Evolutionary conservation across 495 filamentous ascomycete genomes (phyloP).

Genomic region (Pyrenula massariospora): DNA sequence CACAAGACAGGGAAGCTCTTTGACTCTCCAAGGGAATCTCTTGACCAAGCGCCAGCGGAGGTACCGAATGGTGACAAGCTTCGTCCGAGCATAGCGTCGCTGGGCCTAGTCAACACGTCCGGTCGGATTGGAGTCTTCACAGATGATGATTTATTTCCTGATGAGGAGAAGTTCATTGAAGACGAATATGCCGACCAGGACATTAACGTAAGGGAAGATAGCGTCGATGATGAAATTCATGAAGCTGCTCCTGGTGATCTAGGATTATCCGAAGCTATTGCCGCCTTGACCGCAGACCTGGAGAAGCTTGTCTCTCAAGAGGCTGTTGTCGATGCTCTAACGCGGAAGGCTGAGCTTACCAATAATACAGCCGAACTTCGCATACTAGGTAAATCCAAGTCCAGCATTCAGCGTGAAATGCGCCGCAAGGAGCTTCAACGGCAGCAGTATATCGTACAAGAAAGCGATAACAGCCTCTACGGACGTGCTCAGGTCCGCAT

Average conservation of each 20-base stretch:
- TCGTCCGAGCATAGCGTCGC: conserved; percentile 77
- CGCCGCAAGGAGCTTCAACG: conserved; percentile 89
- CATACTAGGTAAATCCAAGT: conserved; percentile 87
- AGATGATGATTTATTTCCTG: conserved; percentile 85
- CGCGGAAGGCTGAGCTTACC: conserved; percentile 87
- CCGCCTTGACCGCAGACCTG: conserved; percentile 72
- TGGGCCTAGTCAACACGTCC: conserved; percentile 75
- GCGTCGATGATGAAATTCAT: conserved; percentile 73
- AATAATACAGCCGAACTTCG: conserved; percentile 90
- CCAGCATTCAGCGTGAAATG: conserved; percentile 84
- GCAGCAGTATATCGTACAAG: conserved; percentile 94
- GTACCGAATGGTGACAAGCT: conserved; percentile 35
- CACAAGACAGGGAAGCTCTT: conserved; percentile 31
- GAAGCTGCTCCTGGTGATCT: conserved; percentile 94
- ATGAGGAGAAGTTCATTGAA: conserved; percentile 75
- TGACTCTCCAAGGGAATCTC: conserved; percentile 40
- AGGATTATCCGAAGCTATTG: conserved; percentile 85
- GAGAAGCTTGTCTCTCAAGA: conserved; percentile 82
- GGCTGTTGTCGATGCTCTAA: conserved; percentile 80
- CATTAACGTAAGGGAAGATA: conserved; percentile 38
- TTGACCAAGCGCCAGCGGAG: conserved; percentile 38
- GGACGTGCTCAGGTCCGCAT: conserved; percentile 82
- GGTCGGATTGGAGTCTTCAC: conserved; percentile 79
- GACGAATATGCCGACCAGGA: conserved; percentile 74
- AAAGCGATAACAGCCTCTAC: conserved; percentile 95